phyloP scores from a whole-genome alignment of 768 basidiomycete species.

The Phallus indusiatus region DNA sequence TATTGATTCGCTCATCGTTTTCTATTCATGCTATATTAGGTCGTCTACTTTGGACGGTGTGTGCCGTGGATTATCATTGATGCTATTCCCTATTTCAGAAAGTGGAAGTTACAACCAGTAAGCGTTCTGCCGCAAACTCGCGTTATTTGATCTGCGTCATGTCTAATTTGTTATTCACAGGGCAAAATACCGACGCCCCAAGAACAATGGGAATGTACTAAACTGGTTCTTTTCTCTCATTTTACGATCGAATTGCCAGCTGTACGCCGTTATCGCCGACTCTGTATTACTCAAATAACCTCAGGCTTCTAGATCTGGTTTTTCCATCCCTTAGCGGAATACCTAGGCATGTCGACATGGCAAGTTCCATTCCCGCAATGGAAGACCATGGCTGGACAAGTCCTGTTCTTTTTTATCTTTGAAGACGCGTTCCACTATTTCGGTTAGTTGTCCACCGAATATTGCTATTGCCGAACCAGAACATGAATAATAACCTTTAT shows the following conservation, averaged over 20 bases:
- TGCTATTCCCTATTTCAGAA: slow-evolving; percentile 82
- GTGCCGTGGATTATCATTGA: slow-evolving; percentile 96
- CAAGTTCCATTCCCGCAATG: slow-evolving; percentile 84
- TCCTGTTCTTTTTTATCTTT: slow-evolving; percentile 86
- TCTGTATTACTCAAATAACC: too few relatives aligned
- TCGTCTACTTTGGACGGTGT: slow-evolving; percentile 94
- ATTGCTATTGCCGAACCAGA: too few relatives aligned
- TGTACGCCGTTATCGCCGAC: slow-evolving; percentile 36
- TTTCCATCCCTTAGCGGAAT: slow-evolving; percentile 85
- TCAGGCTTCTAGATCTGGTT: slow-evolving; percentile 57
- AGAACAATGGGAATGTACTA: slow-evolving; percentile 95
- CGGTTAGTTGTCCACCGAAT: slow-evolving; percentile 26
- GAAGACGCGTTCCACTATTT: slow-evolving; percentile 95
- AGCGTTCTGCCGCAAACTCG: slow-evolving; percentile 10
- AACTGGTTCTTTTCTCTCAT: slow-evolving; percentile 87
- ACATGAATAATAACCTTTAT: slow-evolving; percentile 9
- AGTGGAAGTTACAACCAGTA: slow-evolving; percentile 87
- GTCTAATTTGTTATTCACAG: slow-evolving; percentile 13
- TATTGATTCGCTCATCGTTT: too few relatives aligned
- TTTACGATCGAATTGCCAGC: slow-evolving; percentile 91
- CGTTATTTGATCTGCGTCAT: too few relatives aligned
- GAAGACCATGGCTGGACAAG: slow-evolving; percentile 61
- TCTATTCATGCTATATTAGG: slow-evolving; percentile 42
- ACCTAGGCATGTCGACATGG: slow-evolving; percentile 83
- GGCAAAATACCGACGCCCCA: slow-evolving; percentile 64